A percentile compares a stretch with the other conserved stretches of the same genome.
phyloP scores from a whole-genome alignment of 345 rosid genomes.

The Camelina laxa region DNA sequence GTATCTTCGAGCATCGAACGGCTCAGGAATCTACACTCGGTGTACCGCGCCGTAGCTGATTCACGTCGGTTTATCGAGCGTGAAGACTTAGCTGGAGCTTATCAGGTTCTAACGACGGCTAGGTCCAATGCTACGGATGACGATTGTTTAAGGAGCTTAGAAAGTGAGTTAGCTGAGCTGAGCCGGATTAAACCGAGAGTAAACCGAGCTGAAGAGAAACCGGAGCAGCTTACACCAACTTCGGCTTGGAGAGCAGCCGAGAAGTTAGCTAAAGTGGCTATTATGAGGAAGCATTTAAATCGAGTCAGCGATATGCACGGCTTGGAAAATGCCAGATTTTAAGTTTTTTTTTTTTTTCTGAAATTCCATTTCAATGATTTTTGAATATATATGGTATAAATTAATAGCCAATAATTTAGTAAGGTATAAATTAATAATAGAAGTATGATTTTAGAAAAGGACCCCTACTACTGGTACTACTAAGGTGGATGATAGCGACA shows the following conservation, averaged over 20 bases:
- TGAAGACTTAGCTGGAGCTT: conserved; percentile 63
- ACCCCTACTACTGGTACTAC: background rate
- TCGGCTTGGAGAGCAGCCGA: conserved; percentile 92
- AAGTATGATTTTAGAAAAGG: conserved; percentile 32
- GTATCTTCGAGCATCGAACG: conserved; percentile 56
- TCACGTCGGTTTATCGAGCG: conserved; percentile 63
- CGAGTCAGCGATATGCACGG: conserved; percentile 98
- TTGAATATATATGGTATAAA: conserved; percentile 37
- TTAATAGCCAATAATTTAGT: conserved; percentile 27
- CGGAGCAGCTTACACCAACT: conserved; percentile 74
- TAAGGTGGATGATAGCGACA: conserved; percentile 40
- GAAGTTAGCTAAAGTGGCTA: conserved; percentile 88
- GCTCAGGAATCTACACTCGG: conserved; percentile 63
- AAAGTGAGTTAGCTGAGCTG: conserved; percentile 69
- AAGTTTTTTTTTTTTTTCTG: conserved; percentile 28
- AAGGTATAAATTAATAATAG: conserved; percentile 16
- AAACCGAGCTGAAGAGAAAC: conserved; percentile 52
- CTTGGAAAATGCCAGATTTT: conserved; percentile 95
- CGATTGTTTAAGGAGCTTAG: conserved; percentile 59
- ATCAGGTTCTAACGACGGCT: conserved; percentile 65
- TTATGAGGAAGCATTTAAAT: conserved; percentile 90
- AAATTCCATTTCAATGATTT: conserved; percentile 15
- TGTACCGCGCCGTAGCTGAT: conserved; percentile 74
- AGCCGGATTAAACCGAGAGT: conserved; percentile 47
- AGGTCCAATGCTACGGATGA: conserved; percentile 62